Base-by-base conservation (phyloP, 2,329 filamentous ascomycete species). In the Colletotrichum sp. region DNA sequence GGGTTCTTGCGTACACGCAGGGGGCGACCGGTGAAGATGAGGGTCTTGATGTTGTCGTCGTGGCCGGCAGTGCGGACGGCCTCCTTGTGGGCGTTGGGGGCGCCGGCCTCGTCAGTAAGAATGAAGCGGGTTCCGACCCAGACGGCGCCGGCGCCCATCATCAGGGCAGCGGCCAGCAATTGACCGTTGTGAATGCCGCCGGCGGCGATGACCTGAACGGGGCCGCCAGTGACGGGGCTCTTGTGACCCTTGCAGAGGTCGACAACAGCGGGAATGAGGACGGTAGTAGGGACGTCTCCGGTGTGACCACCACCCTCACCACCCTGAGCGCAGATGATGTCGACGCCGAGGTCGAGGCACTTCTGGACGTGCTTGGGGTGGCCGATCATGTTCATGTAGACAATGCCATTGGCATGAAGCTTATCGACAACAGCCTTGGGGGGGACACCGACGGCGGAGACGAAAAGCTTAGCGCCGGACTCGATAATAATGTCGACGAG, bases 311-410 rank as follows among this genome's bases (percentile, higher is more conserved):
- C 97, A 79, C 97, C 97, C 89, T 99, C 97, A 81, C 97, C 96
- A 84, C 97, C 97, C 89, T 99, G 97, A 68, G 97, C 97, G 89
- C 96, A 99, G 89, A 99, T 99, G 82, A 99, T 94, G 87, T 99
- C 97, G 81, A 93, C 95, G 79, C 96, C 97, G 75, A 96, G 91
- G 67, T 96, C 95, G 78, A 99, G 91, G 87, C 95, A 98, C 91
- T 99, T 99, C 88, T 95, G 92, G 78, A 98, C 96, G 89, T 99
- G 97, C 93, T 99, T 99, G 83, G 97, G 96, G 91, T 99, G 97
- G 80, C 97, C 97, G 85, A 99, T 96, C 97, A 99, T 99, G 93
- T 99, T 99, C 97, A 99, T 99, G 91, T 98, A 98, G 80, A 98
- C 91, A 80, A 99, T 92, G 80, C 96, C 96, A 82, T 92, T 89